Percentiles rank a stretch among this genome's conserved stretches.
Conservation (phyloP, 495 filamentous ascomycete species). For the Sordaria brevicollis region DNA sequence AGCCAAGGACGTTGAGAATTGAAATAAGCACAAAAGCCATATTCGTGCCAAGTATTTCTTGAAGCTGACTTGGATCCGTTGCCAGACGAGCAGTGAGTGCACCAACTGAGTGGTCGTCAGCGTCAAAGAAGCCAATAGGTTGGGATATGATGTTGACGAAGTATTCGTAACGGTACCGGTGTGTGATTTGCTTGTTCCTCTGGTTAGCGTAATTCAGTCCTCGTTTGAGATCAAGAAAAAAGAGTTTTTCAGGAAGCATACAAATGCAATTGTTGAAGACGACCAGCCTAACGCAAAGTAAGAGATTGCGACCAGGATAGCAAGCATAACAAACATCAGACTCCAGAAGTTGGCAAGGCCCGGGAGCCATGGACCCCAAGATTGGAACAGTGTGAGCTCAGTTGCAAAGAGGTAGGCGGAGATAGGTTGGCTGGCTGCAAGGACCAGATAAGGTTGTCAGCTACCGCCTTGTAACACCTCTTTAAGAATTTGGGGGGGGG, state of each 20-base stretch:
- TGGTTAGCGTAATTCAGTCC: background rate
- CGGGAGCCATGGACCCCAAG: conserved; percentile 28
- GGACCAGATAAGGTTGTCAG: background rate
- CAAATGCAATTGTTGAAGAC: conserved; percentile 41
- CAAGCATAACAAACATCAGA: conserved; percentile 54
- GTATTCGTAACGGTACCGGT: conserved; percentile 48
- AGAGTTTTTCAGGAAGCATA: conserved; percentile 13
- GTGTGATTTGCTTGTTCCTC: conserved; percentile 31
- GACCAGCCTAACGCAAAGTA: conserved; percentile 46
- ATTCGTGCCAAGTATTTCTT: conserved; percentile 51
- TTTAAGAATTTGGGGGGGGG: no score
- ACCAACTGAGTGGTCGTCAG: conserved; percentile 38
- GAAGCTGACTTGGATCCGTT: conserved; percentile 49
- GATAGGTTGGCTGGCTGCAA: conserved; percentile 31
- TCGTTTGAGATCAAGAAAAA: background rate
- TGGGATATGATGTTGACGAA: conserved; percentile 48
- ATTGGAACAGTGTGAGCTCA: conserved; percentile 38
- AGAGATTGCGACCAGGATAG: conserved; percentile 36
- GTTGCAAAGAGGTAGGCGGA: conserved; percentile 42
- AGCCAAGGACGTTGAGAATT: conserved; percentile 37
- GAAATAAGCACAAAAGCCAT: conserved; percentile 41
- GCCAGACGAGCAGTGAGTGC: conserved; percentile 41
- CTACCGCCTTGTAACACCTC: background rate
- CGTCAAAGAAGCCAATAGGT: conserved; percentile 48
- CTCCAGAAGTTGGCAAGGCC: conserved; percentile 48